Conservation (phyloP, 768 basidiomycete genomes). For the Tubosaeta brunneosetosa region DNA sequence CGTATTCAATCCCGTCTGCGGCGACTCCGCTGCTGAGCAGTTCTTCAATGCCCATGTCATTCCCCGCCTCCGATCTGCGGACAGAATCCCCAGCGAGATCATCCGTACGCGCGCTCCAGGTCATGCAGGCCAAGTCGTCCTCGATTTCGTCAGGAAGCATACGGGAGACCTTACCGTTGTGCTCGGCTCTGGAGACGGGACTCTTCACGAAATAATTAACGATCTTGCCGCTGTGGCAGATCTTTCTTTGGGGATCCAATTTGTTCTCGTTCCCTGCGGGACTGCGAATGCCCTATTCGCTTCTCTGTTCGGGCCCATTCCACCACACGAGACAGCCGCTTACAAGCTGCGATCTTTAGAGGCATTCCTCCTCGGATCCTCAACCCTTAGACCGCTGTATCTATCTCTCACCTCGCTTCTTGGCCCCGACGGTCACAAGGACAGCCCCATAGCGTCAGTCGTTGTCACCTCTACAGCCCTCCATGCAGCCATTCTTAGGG, state of each 20-base stretch:
- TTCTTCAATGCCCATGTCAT: constrained; percentile 60
- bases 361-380: constrained; percentile 40
- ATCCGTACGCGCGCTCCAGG: constrained; percentile 48
- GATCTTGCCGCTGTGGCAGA: constrained; percentile 34
- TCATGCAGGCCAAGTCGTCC: constrained; percentile 50
- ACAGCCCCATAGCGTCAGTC: constrained; percentile 44
- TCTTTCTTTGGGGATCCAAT: constrained; percentile 27
- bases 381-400: constrained; percentile 40
- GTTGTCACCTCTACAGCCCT: constrained; percentile 85
- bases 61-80: constrained; percentile 48
- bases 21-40: constrained; percentile 49
- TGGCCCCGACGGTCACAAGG: constrained; percentile 15
- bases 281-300: constrained; percentile 93
- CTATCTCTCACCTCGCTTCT: constrained; percentile 50
- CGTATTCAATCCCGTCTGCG: constrained; percentile 75
- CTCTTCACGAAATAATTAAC: constrained; percentile 84
- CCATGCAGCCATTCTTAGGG: constrained; percentile 79
- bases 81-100: constrained; percentile 31
- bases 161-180: constrained; percentile 42
- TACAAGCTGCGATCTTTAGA: constrained; percentile 56
- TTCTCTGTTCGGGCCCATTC: constrained; percentile 60
- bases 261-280: constrained; percentile 67
- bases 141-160: constrained; percentile 36
- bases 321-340: constrained; percentile 21
- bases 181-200: constrained; percentile 86